A percentile compares a stretch with the other conserved stretches of the same genome.
Evolutionary conservation across 2,329 filamentous ascomycete species (phyloP).

Genomic region (Penicillium thymicola): DNA sequence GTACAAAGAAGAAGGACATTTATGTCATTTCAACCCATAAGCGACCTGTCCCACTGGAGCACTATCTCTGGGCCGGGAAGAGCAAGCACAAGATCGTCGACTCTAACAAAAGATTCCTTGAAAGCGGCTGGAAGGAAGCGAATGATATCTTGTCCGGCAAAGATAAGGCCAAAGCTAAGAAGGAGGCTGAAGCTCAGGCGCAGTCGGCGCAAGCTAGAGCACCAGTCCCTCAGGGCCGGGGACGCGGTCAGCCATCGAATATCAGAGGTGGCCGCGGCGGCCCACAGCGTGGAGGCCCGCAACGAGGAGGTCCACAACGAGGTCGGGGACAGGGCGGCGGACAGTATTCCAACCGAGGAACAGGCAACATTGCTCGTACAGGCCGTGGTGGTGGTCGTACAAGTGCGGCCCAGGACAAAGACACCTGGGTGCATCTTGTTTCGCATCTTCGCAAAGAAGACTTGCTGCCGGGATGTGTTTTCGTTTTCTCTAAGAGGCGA

Average conservation of each 20-base stretch:
- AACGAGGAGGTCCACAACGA: constrained; percentile 47
- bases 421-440: constrained; percentile 93
- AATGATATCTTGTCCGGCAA: constrained; percentile 77
- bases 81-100: constrained; percentile 93
- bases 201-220: constrained; percentile 47
- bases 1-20: constrained; percentile 97
- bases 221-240: constrained; percentile 53
- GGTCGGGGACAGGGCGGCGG: constrained; percentile 53
- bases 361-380: constrained; percentile 84
- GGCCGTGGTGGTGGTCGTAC: constrained; percentile 83
- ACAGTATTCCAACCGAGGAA: constrained; percentile 56
- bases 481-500: constrained; percentile 96
- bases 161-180: constrained; percentile 67
- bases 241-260: constrained; percentile 49
- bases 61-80: constrained; percentile 94
- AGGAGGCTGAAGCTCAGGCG: constrained; percentile 50
- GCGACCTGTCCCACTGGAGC: constrained; percentile 87
- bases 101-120: constrained; percentile 84
- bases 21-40: constrained; percentile 98
- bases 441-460: constrained; percentile 84
- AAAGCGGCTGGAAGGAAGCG: constrained; percentile 92
- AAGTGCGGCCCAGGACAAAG: constrained; percentile 90
- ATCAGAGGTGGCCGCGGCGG: constrained; percentile 45
- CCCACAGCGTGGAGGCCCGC: constrained; percentile 29
- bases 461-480: constrained; percentile 89